Conservation (phyloP, 2,329 filamentous ascomycete species). For the Mycosphaerella arachidis region DNA sequence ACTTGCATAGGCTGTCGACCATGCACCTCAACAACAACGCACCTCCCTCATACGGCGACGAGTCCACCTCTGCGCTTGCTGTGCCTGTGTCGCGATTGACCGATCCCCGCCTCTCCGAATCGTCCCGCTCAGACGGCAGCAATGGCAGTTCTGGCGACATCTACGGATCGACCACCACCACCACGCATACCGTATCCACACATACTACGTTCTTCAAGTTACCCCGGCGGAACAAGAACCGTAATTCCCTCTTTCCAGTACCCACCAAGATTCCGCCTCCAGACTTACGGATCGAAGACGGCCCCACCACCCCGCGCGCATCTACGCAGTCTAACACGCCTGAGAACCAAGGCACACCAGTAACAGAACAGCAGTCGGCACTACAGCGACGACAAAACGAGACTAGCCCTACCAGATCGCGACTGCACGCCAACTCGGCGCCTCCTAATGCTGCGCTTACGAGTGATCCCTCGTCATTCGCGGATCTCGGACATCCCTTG, state of each 20-base stretch:
- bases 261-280: slow-evolving; percentile 63
- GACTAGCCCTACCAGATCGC: slow-evolving; percentile 23
- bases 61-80: slow-evolving; percentile 58
- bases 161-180: slow-evolving; percentile 54
- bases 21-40: slow-evolving; percentile 37
- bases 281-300: slow-evolving; percentile 41
- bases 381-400: slow-evolving; percentile 28
- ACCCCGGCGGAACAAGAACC: slow-evolving; percentile 69
- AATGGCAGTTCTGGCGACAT: slow-evolving; percentile 50
- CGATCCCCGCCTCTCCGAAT: slow-evolving; percentile 65
- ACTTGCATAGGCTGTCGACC: slow-evolving; percentile 57
- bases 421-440: slow-evolving; percentile 14
- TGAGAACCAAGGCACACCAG: slow-evolving; percentile 16
- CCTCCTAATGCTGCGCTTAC: slow-evolving; percentile 49
- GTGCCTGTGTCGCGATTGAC: slow-evolving; percentile 50
- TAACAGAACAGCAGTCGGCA: slow-evolving; percentile 12
- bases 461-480: slow-evolving; percentile 43
- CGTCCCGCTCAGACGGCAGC: slow-evolving; percentile 80
- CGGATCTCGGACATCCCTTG: slow-evolving; percentile 46
- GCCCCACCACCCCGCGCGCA: slow-evolving; percentile 36
- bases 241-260: slow-evolving; percentile 79
- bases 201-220: slow-evolving; percentile 73
- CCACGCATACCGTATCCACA: slow-evolving; percentile 59
- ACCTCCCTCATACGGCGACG: slow-evolving; percentile 59
- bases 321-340: slow-evolving; percentile 29